A percentile compares a stretch with the other conserved stretches of the same genome.
These are phyloP conservation scores for Phlebiopsis gigantea DNA, from an alignment of 768 basidiomycete species.

Conservation along the genomic window DNA sequence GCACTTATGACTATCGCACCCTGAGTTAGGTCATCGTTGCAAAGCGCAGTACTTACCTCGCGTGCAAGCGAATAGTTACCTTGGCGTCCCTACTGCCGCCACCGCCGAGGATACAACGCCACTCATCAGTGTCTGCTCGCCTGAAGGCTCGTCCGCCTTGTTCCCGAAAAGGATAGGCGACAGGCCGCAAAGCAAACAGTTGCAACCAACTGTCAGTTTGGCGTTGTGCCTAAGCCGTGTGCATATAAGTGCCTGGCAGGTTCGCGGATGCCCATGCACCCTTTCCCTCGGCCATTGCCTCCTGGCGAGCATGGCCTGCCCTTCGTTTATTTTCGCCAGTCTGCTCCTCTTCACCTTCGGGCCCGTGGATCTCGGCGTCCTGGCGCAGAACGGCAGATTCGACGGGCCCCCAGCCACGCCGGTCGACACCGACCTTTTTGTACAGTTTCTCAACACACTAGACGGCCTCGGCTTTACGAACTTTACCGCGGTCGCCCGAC, in stretches of 20 bases:
- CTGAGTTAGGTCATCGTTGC: too few species aligned
- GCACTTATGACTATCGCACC: too few species aligned
- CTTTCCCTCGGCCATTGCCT: conserved; percentile 5
- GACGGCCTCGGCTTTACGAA: not conserved
- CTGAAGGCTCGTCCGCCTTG: too few species aligned
- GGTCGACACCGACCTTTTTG: not conserved
- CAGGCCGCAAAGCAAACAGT: not conserved
- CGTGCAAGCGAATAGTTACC: too few species aligned
- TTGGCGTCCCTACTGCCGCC: too few species aligned
- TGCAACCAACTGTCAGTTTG: not conserved
- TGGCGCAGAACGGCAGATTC: not conserved
- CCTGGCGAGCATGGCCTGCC: conserved; percentile 4
- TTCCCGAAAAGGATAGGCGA: too few species aligned
- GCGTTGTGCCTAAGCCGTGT: not conserved
- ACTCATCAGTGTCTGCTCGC: too few species aligned
- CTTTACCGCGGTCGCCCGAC: not conserved
- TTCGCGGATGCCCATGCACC: not conserved
- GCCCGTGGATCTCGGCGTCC: not conserved
- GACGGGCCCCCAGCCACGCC: too few species aligned
- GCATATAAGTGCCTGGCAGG: not conserved
- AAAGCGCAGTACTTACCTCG: too few species aligned
- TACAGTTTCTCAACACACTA: not conserved
- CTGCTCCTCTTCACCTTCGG: not conserved
- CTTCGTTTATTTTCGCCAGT: not conserved
- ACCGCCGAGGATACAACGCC: too few species aligned